A percentile compares a stretch with the other conserved stretches of the same genome.
These are phyloP conservation scores for Allantophomopsis cytisporea DNA, from an alignment of 2,329 filamentous ascomycete genomes.

Conservation along the genomic window DNA sequence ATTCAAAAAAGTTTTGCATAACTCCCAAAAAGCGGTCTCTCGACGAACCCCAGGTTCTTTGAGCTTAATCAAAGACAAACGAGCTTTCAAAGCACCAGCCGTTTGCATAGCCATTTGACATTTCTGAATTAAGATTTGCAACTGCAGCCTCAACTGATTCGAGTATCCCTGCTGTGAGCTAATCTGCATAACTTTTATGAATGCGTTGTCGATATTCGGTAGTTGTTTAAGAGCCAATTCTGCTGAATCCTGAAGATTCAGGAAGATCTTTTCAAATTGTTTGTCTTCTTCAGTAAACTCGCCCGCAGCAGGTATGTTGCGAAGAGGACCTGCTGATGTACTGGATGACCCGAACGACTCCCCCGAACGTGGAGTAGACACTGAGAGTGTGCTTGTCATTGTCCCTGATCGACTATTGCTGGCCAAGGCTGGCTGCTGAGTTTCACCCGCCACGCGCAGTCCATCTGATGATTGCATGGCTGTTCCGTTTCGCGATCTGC, in stretches of 20 bases:
- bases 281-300: constrained; percentile 67
- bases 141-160: constrained; percentile 47
- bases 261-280: constrained; percentile 70
- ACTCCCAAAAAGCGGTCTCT: constrained; percentile 46
- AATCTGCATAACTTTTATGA: constrained; percentile 47
- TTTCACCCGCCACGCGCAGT: constrained; percentile 26
- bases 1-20: constrained; percentile 63
- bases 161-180: constrained; percentile 46
- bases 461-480: constrained; percentile 14
- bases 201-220: constrained; percentile 55
- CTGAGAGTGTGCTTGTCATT: constrained; percentile 20
- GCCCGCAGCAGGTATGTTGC: constrained; percentile 27
- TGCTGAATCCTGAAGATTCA: constrained; percentile 60
- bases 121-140: constrained; percentile 58
- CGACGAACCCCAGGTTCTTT: constrained; percentile 68
- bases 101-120: constrained; percentile 59
- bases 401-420: constrained; percentile 35
- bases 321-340: constrained; percentile 15
- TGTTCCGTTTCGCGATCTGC: constrained; percentile 17
- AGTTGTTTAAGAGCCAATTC: constrained; percentile 61
- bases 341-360: constrained; percentile 56
- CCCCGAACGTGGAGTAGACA: constrained; percentile 64
- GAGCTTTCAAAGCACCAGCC: constrained; percentile 56
- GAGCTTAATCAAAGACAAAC: constrained; percentile 68
- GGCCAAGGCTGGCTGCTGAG: constrained; percentile 20